Base-by-base conservation (phyloP, 495 filamentous ascomycete species). In the Zalerion maritima region DNA sequence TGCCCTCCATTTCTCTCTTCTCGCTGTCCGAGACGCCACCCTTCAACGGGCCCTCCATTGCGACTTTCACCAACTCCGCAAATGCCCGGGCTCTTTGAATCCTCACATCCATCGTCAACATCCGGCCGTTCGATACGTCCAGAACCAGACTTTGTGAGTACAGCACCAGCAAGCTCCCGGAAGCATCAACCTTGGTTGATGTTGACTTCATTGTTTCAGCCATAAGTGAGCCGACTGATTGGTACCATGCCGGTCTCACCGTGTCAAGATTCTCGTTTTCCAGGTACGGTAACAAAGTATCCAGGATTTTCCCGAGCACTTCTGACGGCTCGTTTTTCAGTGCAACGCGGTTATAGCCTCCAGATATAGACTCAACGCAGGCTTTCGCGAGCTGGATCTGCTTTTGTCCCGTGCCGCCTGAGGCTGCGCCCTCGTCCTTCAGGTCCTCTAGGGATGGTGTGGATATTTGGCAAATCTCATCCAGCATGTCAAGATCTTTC, bases 401-500 rank as follows among this genome's bases (percentile, higher is more conserved):
- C 42, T 11, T 32, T 54, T 35, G 11, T 24, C 25, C 19, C 42
- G 28, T 26, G 37, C 10, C 36, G 35, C 14, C 34, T 34, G 33
- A 57, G 46, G 2, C 56, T 48, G 17, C 63, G 33, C 71, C 66
- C 21, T 66, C 58, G 8, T 62, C 60, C 5, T 61, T 43, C 2
- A 57, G 32, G 19, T 78, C 62, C 29, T 71, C 65, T 21, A 86
- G 40, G 23, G 73, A 58, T 6, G 57, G 52, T 14, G 50, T 50
- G 7, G 81, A 70, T 26, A 92, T 69, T 13, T 59, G 58, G 7
- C 65, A 54, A n/a, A 77, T 74, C 28, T 79, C 71, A 0, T 58
- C 53, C 42, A 75, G 75, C 49, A 93, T 57, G 41, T 84, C 67
- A 14, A 79, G 43, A 44, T 78, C 71, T 12, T 60, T 60, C 34